Base-by-base conservation (phyloP, 2,329 filamentous ascomycete genomes). In the Colletotrichum acutatum region DNA sequence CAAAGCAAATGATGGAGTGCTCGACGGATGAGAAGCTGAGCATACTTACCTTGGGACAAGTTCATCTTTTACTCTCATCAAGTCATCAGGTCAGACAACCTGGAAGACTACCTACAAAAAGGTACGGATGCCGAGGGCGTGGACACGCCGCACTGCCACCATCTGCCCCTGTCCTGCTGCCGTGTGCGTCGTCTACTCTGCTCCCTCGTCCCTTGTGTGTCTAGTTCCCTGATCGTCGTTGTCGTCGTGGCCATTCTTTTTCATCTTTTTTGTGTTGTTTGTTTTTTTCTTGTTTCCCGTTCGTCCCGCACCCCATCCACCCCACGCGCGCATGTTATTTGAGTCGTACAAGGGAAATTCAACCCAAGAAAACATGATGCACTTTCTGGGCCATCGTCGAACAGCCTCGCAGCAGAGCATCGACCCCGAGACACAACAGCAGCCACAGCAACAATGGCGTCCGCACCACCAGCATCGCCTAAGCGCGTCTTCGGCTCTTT, bases 401-500 rank as follows among this genome's bases (percentile, higher is more conserved):
- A 66, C 71, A 49, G 71, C 61, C 26, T 72, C 70, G 56, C 66
- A 72, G 32, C 66, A 70, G 59, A 72, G 66, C 46, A 46, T 72
- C 28, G 70, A 56, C 28, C 64, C 72, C 30, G 34, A 74, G 66
- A 53, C 63, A 42, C 71, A 64, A n/a, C 71, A 74, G 42, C 67
- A 72, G 61, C 49, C 46, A 24, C 37, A 62, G 19, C 59, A 69
- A 19, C 61, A 71, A 30, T 59, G 53, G 30, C 66, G 42, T 30
- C 49, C 61, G 22, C 61, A 64, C 32, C 67, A 64, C 57, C 70
- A 69, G 71, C 74, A 74, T 12, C 72, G 66, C 49, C 30, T 65
- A 46, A 74, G 74, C 62, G 66, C 66, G 59, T 61, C 72, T 37
- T 66, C 66, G 37, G 74, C 74, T 53, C 73, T 75, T 14, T 73